phyloP scores from a whole-genome alignment of 179 eudicot genomes.

The Camellia oleifera region DNA sequence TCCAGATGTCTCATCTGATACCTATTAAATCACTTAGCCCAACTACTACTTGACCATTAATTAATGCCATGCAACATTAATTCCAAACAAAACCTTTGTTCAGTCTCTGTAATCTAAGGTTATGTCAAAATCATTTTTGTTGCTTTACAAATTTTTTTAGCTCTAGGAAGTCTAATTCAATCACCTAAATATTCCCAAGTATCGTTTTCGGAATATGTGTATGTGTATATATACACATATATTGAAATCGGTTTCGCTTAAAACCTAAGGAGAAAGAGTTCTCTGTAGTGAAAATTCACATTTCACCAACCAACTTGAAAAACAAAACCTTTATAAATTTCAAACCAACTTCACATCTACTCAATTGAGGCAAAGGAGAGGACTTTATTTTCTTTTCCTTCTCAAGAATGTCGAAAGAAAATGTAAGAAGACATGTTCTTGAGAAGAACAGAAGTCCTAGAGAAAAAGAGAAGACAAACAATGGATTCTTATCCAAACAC shows the following conservation, averaged over 20 bases:
- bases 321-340: conserved; percentile 27
- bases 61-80: conserved; percentile 9
- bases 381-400: not conserved
- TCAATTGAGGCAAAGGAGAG: conserved; percentile 5
- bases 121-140: not conserved
- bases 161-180: too few species aligned
- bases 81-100: not conserved
- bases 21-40: conserved; percentile 1
- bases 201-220: conserved; percentile 3
- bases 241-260: conserved; percentile 29
- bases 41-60: conserved; percentile 3
- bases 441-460: conserved; percentile 55
- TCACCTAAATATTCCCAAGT: not conserved
- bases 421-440: conserved; percentile 40
- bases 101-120: not conserved
- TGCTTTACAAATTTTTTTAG: too few species aligned
- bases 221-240: not conserved
- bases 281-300: conserved; percentile 42
- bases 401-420: conserved; percentile 54
- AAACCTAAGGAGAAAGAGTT: conserved; percentile 25
- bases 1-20: not conserved
- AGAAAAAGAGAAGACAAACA: conserved; percentile 46
- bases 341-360: conserved; percentile 9
- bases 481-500: conserved; percentile 45
- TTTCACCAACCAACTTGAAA: conserved; percentile 47